Base-by-base conservation (phyloP, 345 rosid species). In the Stellera chamaejasme region DNA sequence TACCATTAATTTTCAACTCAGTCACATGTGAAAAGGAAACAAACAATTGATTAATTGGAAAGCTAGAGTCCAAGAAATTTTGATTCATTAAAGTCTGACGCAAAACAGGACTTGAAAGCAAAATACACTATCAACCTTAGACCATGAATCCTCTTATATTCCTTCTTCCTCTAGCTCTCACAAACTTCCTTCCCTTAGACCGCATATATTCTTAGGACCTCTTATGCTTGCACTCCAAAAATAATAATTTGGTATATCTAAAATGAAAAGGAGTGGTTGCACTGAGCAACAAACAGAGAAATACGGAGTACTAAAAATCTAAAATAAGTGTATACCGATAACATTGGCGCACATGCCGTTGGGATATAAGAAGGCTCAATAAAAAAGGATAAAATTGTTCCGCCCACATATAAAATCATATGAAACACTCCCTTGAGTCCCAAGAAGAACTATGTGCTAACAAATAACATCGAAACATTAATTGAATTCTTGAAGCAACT, bases 201-300 rank as follows among this genome's bases (percentile, higher is more conserved):
- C 99, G 81, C 45, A 93, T 94, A 50, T 84, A 56, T 84, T 93
- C 96, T 89, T 93, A 4, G 99, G 97, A 52, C 97, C 97, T 72
- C 99, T 82, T 10, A 93, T 71, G 82, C 72, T 96, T 93, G 71
- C 43, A 54, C 4, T 36, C 39, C 44, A 49, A 49, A 15, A 9
- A 49, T 2, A 49, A 32, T n/a, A n/a, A n/a, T n/a, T n/a, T n/a
- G n/a, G n/a, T n/a, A n/a, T n/a, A n/a, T n/a, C n/a, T n/a, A n/a
- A n/a, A n/a, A n/a, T 11, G 6, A 15, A 6, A 50, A 3, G 10
- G 3, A 10, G 23, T 26, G 28, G 10, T 6, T n/a, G 3, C 13
- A 50, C 28, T 50, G 54, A 50, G 14, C n/a, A n/a, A n/a, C n/a
- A n/a, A n/a, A n/a, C n/a, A n/a, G n/a, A n/a, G n/a, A n/a, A n/a